Evolutionary conservation across 1,284 basidiomycete genomes (phyloP), one percentile per base, ranked within the genome.

Genomic region (Moesziomyces antarcticus): DNA sequence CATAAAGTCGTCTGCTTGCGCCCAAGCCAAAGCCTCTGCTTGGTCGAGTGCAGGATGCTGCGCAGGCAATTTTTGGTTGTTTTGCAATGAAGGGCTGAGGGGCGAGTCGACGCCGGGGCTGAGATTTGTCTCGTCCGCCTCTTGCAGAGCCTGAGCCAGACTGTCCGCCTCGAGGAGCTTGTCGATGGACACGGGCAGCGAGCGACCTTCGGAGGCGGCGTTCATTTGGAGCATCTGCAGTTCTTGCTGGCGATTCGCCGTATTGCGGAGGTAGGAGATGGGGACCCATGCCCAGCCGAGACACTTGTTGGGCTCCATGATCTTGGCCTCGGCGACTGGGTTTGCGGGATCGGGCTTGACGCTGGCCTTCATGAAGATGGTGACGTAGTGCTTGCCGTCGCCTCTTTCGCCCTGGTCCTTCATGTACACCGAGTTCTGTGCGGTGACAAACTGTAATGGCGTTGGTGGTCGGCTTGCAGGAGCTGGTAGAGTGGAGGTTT

Each of bases 341-440:
- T 58, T 56, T 13, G 44, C 49, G 45, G 45, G 20, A 43, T 68
- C 48, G 47, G 33, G 22, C 46, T 63, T 40, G 18, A 75, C 67
- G 18, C 51, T 60, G 21, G 70, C 75, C 21, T 59, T 75, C 64
- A 82, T 72, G 48, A 83, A 84, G 33, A 84, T 73, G 25, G 82
- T 84, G 42, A 84, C 73, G 49, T 84, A 84, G 64, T 84, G 82
- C 54, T 77, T 80, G 3, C 54, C 63, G 1, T 68, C 55, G 2
- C 61, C 54, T 13, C 53, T 33, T 42, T 72, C 67, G 27, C 63
- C 60, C 6, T 55, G 53, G 21, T 73, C 67, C 53, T 64, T 71
- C 63, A 77, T 73, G 20, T 25, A 59, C 0, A 73, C 71, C 51
- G 67, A 63, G 51, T 78, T 78, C 25, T 71, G 60, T 0, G 73